Evolutionary conservation across 1,284 basidiomycete genomes (phyloP), one percentile per base, ranked within the genome.

Genomic region (Sporisorium sorghi): DNA sequence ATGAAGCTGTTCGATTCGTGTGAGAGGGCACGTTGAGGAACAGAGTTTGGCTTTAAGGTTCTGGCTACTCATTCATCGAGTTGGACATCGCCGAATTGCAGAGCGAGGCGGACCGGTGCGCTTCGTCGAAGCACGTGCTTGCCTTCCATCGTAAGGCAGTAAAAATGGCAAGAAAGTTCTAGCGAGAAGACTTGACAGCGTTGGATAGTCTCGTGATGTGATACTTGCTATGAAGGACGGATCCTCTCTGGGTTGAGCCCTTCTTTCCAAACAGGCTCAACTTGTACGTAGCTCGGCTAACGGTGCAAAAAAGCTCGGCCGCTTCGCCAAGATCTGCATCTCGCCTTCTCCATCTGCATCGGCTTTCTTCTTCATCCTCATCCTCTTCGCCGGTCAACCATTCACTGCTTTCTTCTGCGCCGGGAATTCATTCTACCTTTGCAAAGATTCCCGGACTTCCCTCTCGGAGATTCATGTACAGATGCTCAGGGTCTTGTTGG

Each of bases 281-380:
- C 5, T n/a, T 47, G 9, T 6, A 47, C 17, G 30, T 14, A 14
- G 5, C 57, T 59, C 42, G 49, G 57, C 42, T 52, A 52, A 17
- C 19, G 30, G n/a, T 28, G 17, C 40, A 44, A n/a, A n/a, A n/a
- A n/a, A 30, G 30, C 19, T 51, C 23, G 47, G n/a, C 33, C 30
- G 30, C 23, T 37, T 58, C 48, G 57, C 40, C 48, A 51, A 51
- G 48, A 58, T 37, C 47, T 37, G 48, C 47, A 24, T 37, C 40
- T 28, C 47, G 23, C 28, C 32, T 35, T 43, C 19, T 37, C 24
- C 5, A n/a, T 14, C 35, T 43, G n/a, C 33, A 6, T 52, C 50
- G 50, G 58, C 49, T 28, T 52, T 59, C 58, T 53, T 39, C 19
- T 15, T 50, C 19, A 3, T 23, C 14, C 17, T 28, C 19, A 12